Evolutionary conservation across 371 early-diverging fungal species (phyloP).

Genomic region (Mortierella sp.): DNA sequence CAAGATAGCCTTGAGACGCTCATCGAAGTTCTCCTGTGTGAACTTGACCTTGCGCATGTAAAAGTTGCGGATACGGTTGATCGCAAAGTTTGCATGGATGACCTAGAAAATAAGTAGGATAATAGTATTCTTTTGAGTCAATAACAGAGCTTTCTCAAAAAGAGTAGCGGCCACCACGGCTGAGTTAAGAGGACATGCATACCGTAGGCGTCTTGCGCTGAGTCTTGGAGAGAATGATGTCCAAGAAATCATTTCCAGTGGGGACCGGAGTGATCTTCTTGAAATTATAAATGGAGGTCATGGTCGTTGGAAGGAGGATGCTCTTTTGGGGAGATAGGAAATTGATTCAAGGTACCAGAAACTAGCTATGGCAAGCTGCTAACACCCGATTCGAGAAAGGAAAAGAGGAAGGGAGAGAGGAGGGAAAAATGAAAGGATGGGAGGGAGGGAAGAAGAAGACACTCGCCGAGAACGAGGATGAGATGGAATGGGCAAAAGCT

Average conservation of each 20-base stretch:
- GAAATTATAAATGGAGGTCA: constrained; percentile 90
- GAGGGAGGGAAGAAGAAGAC: constrained; percentile 1
- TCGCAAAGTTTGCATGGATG: constrained; percentile 53
- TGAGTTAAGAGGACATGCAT: constrained; percentile 52
- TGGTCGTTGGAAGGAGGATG: constrained; percentile 18
- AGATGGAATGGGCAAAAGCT: constrained; percentile 4
- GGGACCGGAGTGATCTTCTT: constrained; percentile 98
- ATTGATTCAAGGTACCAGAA: background rate
- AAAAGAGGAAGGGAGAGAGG: background rate
- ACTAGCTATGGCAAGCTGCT: too few relatives aligned
- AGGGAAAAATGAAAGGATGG: background rate
- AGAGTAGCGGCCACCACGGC: too few relatives aligned
- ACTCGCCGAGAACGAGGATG: background rate
- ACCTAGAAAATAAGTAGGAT: constrained; percentile 15
- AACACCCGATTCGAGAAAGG: too few relatives aligned
- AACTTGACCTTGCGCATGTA: constrained; percentile 99
- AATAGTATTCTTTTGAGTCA: background rate
- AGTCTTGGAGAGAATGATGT: constrained; percentile 99
- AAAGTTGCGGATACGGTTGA: constrained; percentile 95
- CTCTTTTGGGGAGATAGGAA: constrained; percentile 1
- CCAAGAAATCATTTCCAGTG: constrained; percentile 93
- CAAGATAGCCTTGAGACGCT: constrained; percentile 93
- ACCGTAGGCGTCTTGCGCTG: constrained; percentile 99
- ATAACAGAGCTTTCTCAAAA: background rate
- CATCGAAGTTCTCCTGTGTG: constrained; percentile 98